Evolutionary conservation across 2,329 filamentous ascomycete genomes (phyloP).

Genomic region (Neonectria magnoliae): DNA sequence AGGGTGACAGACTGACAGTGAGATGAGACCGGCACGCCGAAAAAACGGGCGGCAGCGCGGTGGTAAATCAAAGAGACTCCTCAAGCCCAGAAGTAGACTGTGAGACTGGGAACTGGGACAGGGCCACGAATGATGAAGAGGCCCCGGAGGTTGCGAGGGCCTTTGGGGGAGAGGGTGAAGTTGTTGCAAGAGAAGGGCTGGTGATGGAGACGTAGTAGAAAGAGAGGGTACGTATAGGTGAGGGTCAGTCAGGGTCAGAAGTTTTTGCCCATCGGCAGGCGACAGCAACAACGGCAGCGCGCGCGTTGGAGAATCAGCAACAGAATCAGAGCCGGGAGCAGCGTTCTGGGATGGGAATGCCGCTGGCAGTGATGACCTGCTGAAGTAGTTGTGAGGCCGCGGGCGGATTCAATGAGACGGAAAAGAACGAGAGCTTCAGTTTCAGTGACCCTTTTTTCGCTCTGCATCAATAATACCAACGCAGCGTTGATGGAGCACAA

Average conservation of each 20-base stretch:
- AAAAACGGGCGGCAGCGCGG: slow-evolving; percentile 10
- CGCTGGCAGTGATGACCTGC: slow-evolving; percentile 28
- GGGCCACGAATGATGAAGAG: slow-evolving; percentile 11
- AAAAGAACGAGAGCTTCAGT: slow-evolving; percentile 37
- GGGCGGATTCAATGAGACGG: slow-evolving; percentile 37
- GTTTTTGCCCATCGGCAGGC: slow-evolving; percentile 38
- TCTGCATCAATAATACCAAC: slow-evolving; percentile 35
- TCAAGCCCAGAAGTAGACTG: slow-evolving; percentile 8
- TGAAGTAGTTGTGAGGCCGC: slow-evolving; percentile 22
- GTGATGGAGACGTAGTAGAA: slow-evolving; percentile 30
- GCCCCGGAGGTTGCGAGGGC: slow-evolving; percentile 6
- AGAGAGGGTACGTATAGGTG: slow-evolving; percentile 42
- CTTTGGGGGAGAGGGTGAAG: slow-evolving; percentile 8
- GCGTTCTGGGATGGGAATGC: slow-evolving; percentile 19
- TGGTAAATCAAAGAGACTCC: slow-evolving; percentile 11
- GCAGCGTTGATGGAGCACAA: slow-evolving; percentile 30
- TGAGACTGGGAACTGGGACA: not conserved
- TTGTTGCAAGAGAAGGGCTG: slow-evolving; percentile 34
- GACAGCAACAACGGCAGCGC: slow-evolving; percentile 36
- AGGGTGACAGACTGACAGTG: slow-evolving; percentile 7
- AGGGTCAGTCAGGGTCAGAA: slow-evolving; percentile 41
- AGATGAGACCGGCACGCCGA: slow-evolving; percentile 20
- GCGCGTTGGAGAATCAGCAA: slow-evolving; percentile 26
- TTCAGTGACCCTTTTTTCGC: slow-evolving; percentile 42
- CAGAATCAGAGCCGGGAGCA: slow-evolving; percentile 20